Evolutionary conservation across 2,329 filamentous ascomycete species (phyloP).

Genomic region (Venturia effusa): DNA sequence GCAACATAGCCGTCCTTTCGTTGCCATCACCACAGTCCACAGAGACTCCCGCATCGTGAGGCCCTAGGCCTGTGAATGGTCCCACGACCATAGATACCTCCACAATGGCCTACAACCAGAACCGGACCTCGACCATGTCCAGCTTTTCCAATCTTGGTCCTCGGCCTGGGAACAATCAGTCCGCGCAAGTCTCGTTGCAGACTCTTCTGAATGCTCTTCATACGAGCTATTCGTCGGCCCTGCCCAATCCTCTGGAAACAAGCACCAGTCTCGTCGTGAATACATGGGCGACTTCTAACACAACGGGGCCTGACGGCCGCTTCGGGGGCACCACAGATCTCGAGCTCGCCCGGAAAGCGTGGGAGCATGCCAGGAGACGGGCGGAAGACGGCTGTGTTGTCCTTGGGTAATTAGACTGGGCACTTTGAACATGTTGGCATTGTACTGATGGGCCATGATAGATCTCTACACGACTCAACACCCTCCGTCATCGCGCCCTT

Average conservation of each 20-base stretch:
- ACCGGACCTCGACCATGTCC: constrained; percentile 52
- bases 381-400: constrained; percentile 94
- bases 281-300: constrained; percentile 77
- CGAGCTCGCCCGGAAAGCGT: constrained; percentile 68
- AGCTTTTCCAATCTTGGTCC: constrained; percentile 46
- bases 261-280: constrained; percentile 90
- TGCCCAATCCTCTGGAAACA: constrained; percentile 79
- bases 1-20: background rate
- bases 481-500: constrained; percentile 79
- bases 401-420: constrained; percentile 53
- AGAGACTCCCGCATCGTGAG: constrained; percentile 15
- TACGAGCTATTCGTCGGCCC: constrained; percentile 70
- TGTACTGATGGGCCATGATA: constrained; percentile 25
- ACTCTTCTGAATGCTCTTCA: constrained; percentile 88
- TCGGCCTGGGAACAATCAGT: constrained; percentile 51
- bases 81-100: constrained; percentile 17
- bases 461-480: constrained; percentile 78
- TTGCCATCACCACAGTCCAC: background rate
- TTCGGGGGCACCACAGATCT: constrained; percentile 70
- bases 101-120: constrained; percentile 42
- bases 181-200: constrained; percentile 79
- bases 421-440: constrained; percentile 5
- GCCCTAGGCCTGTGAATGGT: constrained; percentile 18
- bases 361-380: constrained; percentile 90
- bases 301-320: constrained; percentile 56